Base-by-base conservation (phyloP, 768 basidiomycete species). In the Coprinopsis marcescibilis region DNA sequence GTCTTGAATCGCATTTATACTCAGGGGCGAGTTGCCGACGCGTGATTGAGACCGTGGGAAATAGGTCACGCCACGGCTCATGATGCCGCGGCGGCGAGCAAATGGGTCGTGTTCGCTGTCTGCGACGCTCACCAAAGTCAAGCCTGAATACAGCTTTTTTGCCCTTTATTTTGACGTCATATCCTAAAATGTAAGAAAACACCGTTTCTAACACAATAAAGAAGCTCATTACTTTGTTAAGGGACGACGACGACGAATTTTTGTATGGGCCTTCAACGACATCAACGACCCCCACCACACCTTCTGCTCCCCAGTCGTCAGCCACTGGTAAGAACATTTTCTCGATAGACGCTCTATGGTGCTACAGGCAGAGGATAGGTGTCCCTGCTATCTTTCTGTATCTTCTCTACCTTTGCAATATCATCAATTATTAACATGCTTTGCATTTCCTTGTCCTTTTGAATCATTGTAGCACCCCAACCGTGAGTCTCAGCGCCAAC, bases 231-330 rank as follows among this genome's bases (percentile, higher is more conserved):
- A 34, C 17, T 30, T 38, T n/a, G n/a, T 51, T 34, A 54, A 81
- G 79, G 78, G 84, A 87, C 60, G 85, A 87, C 66, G 86, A 89
- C 58, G 85, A 89, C 63, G 84, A 85, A 20, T 87, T 84, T 60
- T 66, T 88, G 52, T 89, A 88, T 55, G 86, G 86, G 48, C 75
- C 75, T 49, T 67, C 78, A 34, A 54, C 67, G 7, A 58, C 60
- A 49, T 49, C 66, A 35, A 59, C 65, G 45, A 48, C 63, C 40
- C 59, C 64, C 58, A 61, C 62, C 46, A 60, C 60, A 46, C 56
- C 62, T 52, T 68, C 73, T 69, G 73, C 78, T 79, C 67, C 77
- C 76, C 68, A 43, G 43, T 53, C 53, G 23, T 33, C 53, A 44
- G 49, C 49, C 33, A 40, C 45, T 52, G 48, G 51, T 49, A 52